Evolutionary conservation across 306 rosid genomes (phyloP).

Genomic region (Aeschynomene evenia): DNA sequence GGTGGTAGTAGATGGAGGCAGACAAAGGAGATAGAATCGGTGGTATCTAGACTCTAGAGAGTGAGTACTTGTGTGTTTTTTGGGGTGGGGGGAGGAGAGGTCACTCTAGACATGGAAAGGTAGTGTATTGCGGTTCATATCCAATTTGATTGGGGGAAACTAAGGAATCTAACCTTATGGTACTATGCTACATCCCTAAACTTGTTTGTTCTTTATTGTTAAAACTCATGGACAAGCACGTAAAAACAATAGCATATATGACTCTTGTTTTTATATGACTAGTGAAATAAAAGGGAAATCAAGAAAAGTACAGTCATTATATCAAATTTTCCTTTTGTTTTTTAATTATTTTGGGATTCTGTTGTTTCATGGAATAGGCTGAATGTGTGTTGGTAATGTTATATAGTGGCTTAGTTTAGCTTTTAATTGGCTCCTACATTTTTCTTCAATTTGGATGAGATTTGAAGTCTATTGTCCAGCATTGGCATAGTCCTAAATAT

Average conservation of each 20-base stretch:
- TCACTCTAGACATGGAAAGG: not conserved
- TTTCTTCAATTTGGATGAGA: slow-evolving; percentile 7
- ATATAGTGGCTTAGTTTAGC: slow-evolving; percentile 1
- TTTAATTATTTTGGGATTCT: not conserved
- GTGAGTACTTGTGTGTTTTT: no score
- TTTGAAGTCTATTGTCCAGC: not conserved
- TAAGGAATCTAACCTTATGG: not conserved
- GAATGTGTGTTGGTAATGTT: slow-evolving; percentile 9
- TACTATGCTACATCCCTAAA: slow-evolving; percentile 8
- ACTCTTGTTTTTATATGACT: no score
- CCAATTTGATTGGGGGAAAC: not conserved
- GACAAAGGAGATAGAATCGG: not conserved
- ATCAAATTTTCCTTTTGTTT: not conserved
- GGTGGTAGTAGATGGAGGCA: not conserved
- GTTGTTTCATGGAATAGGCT: not conserved
- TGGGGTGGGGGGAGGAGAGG: not conserved
- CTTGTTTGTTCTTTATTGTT: not conserved
- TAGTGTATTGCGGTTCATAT: not conserved
- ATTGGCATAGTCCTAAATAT: not conserved
- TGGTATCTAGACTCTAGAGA: not conserved
- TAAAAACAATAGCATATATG: not conserved
- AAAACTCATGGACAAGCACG: not conserved
- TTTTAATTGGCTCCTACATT: not conserved
- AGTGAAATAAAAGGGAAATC: no score
- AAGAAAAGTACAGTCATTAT: not conserved